Percentiles rank a stretch among this genome's conserved stretches.
phyloP scores from a whole-genome alignment of 306 rosid species.

The Sindora glabra region DNA sequence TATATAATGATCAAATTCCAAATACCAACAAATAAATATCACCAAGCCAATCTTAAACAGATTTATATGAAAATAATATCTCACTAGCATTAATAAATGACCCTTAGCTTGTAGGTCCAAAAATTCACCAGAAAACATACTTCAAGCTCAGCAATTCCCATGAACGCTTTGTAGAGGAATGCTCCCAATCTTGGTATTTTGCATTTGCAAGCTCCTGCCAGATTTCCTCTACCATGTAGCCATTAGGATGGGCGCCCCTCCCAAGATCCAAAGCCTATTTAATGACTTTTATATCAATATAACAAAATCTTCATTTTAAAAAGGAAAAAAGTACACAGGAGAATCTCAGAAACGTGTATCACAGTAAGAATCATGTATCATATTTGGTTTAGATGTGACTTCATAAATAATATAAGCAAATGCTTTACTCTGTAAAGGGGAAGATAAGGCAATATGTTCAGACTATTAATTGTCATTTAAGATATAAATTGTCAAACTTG shows the following conservation, averaged over 20 bases:
- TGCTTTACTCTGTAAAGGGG: background rate
- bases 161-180: constrained; percentile 42
- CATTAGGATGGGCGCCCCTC: constrained; percentile 70
- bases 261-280: constrained; percentile 95
- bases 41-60: no score
- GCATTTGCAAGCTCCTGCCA: constrained; percentile 93
- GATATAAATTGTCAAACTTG: no score
- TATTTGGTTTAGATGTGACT: constrained; percentile 8
- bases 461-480: no score
- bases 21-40: no score
- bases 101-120: background rate
- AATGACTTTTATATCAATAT: no score
- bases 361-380: no score
- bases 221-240: constrained; percentile 81
- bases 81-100: no score
- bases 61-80: no score
- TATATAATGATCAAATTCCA: background rate
- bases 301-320: no score
- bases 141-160: constrained; percentile 77
- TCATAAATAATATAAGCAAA: background rate
- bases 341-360: no score
- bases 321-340: no score
- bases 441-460: no score
- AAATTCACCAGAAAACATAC: constrained; percentile 28
- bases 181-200: constrained; percentile 83